Conservation (phyloP, 805 yeast species). For the Schwanniomyces occidentalis region DNA sequence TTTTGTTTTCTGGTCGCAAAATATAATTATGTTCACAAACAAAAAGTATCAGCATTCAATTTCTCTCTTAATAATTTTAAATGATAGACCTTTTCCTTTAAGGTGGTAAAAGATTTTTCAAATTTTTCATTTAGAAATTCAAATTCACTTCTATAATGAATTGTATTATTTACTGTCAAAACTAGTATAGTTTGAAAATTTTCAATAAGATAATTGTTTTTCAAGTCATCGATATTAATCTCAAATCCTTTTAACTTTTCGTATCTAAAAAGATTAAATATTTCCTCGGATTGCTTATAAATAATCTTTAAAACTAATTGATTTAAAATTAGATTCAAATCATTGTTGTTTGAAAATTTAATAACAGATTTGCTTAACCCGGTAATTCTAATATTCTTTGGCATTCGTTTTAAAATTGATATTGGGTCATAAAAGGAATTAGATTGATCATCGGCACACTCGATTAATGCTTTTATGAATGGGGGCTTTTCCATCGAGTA, state of each 20-base stretch:
- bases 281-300: slow-evolving; percentile 28
- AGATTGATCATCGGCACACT: slow-evolving; percentile 59
- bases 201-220: slow-evolving; percentile 18
- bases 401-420: slow-evolving; percentile 66
- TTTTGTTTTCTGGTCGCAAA: slow-evolving; percentile 2
- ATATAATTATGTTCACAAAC: slow-evolving; percentile 1
- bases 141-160: slow-evolving; percentile 5
- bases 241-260: slow-evolving; percentile 29
- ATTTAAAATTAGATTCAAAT: slow-evolving; percentile 51
- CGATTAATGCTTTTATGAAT: slow-evolving; percentile 75
- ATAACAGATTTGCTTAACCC: slow-evolving; percentile 64
- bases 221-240: slow-evolving; percentile 17
- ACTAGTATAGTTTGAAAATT: slow-evolving; percentile 31
- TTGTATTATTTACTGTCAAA: slow-evolving; percentile 2
- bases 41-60: background rate
- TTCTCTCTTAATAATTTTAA: background rate
- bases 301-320: slow-evolving; percentile 48
- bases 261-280: slow-evolving; percentile 21
- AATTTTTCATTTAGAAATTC: background rate
- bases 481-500: slow-evolving; percentile 70
- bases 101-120: slow-evolving; percentile 10
- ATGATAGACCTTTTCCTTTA: slow-evolving; percentile 19
- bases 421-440: slow-evolving; percentile 55
- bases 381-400: slow-evolving; percentile 58
- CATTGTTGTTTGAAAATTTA: slow-evolving; percentile 64